Evolutionary conservation across 2,329 filamentous ascomycete genomes (phyloP).

Genomic region (Acephala macrosclerotiorum): DNA sequence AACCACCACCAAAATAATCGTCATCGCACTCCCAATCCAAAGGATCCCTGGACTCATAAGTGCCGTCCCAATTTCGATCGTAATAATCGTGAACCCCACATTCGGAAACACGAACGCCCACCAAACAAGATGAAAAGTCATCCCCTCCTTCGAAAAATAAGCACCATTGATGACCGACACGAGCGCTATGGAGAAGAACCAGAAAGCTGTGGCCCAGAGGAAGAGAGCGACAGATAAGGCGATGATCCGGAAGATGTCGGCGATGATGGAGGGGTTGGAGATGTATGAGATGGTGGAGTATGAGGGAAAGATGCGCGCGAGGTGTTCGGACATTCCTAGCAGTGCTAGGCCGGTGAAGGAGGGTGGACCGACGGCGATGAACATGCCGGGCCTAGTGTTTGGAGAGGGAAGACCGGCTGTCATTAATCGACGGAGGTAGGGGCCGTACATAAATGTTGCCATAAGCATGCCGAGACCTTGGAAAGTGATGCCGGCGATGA

Average conservation of each 20-base stretch:
- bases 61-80: slow-evolving; percentile 59
- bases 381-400: slow-evolving; percentile 73
- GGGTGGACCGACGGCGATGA: slow-evolving; percentile 79
- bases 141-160: slow-evolving; percentile 53
- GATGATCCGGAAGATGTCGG: slow-evolving; percentile 45
- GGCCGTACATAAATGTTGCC: slow-evolving; percentile 75
- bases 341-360: slow-evolving; percentile 75
- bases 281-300: slow-evolving; percentile 44
- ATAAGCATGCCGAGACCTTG: slow-evolving; percentile 75
- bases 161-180: slow-evolving; percentile 46
- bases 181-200: slow-evolving; percentile 58
- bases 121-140: slow-evolving; percentile 66
- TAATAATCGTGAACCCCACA: slow-evolving; percentile 64
- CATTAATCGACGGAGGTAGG: slow-evolving; percentile 76
- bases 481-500: slow-evolving; percentile 71
- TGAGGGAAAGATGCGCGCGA: slow-evolving; percentile 45
- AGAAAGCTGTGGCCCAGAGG: slow-evolving; percentile 69
- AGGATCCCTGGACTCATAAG: slow-evolving; percentile 53
- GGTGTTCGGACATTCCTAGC: slow-evolving; percentile 69
- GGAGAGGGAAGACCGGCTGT: slow-evolving; percentile 62
- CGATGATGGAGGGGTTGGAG: slow-evolving; percentile 47
- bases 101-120: slow-evolving; percentile 71
- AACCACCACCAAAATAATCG: slow-evolving; percentile 48
- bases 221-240: slow-evolving; percentile 58
- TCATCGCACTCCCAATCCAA: slow-evolving; percentile 59